These are phyloP conservation scores for Cercophora newfieldiana DNA, from an alignment of 495 filamentous ascomycete species.

Conservation along the genomic window DNA sequence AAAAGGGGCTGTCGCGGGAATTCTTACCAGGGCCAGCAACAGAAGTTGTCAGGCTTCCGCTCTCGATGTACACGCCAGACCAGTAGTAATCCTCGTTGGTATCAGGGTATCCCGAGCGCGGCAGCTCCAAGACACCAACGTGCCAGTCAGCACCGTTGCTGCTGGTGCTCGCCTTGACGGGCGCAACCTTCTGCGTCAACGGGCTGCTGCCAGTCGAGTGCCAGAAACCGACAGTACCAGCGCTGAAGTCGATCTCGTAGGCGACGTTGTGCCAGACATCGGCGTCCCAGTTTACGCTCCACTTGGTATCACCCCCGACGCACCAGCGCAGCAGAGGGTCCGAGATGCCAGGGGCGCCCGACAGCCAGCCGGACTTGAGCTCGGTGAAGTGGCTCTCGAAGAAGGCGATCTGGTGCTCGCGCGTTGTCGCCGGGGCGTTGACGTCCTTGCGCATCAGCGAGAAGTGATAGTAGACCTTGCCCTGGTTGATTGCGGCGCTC, in stretches of 20 bases:
- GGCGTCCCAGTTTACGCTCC: conserved; percentile 50
- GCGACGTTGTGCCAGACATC: conserved; percentile 78
- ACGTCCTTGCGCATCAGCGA: conserved; percentile 57
- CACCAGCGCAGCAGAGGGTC: conserved; percentile 50
- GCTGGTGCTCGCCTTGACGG: conserved; percentile 57
- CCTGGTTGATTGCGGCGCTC: conserved; percentile 58
- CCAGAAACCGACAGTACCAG: conserved; percentile 65
- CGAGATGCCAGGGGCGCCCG: conserved; percentile 54
- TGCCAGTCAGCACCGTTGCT: conserved; percentile 78
- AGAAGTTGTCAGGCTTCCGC: conserved; percentile 58
- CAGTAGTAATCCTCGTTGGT: conserved; percentile 68
- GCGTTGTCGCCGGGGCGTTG: conserved; percentile 59
- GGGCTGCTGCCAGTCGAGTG: conserved; percentile 61
- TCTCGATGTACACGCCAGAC: conserved; percentile 73
- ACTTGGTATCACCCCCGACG: conserved; percentile 43
- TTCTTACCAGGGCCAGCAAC: conserved; percentile 34
- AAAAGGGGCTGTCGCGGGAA: background rate
- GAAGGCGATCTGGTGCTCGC: conserved; percentile 76
- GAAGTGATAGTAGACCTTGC: conserved; percentile 71
- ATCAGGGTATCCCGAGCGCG: conserved; percentile 56
- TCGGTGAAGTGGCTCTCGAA: conserved; percentile 78
- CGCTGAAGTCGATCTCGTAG: conserved; percentile 65
- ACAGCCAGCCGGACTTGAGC: conserved; percentile 68
- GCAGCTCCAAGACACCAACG: conserved; percentile 68
- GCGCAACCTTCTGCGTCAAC: conserved; percentile 55